A percentile compares a stretch with the other conserved stretches of the same genome.
Evolutionary conservation across 352 stramenopile genomes (phyloP).

Genomic region (Phytopythium vexans): DNA sequence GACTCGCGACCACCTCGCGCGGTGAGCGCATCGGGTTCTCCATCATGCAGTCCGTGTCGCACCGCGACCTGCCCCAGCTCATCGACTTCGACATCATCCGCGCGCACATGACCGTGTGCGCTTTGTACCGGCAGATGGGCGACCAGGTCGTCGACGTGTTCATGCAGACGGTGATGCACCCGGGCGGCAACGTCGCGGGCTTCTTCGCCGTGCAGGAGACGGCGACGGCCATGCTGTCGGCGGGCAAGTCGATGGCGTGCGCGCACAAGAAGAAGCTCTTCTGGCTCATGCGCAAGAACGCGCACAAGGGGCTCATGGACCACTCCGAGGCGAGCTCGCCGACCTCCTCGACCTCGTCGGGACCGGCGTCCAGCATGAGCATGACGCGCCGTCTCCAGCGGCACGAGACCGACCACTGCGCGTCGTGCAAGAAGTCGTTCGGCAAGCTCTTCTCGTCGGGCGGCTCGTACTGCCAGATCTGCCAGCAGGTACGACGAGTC

Average conservation of each 20-base stretch:
- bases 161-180: slow-evolving; percentile 33
- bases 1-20: slow-evolving; percentile 26
- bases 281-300: slow-evolving; percentile 34
- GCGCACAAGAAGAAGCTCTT: slow-evolving; percentile 55
- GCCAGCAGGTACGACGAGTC: slow-evolving; percentile 16
- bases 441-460: slow-evolving; percentile 17
- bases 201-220: slow-evolving; percentile 37
- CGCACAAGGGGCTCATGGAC: slow-evolving; percentile 2
- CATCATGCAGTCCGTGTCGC: slow-evolving; percentile 45
- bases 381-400: background rate
- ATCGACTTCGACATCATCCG: slow-evolving; percentile 32
- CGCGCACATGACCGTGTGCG: slow-evolving; percentile 35
- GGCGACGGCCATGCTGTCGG: slow-evolving; percentile 17
- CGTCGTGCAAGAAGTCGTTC: slow-evolving; percentile 19
- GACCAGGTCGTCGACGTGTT: slow-evolving; percentile 37
- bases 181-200: slow-evolving; percentile 25
- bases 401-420: slow-evolving; percentile 17
- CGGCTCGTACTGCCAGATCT: slow-evolving; percentile 22
- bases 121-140: slow-evolving; percentile 39
- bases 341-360: slow-evolving; percentile 11
- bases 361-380: background rate
- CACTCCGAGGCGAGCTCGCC: slow-evolving; percentile 6
- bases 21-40: slow-evolving; percentile 44
- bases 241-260: slow-evolving; percentile 28
- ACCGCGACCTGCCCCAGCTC: slow-evolving; percentile 35